Base-by-base conservation (phyloP, 1,139 yeast genomes). In the Zygotorulaspora mrakii region DNA sequence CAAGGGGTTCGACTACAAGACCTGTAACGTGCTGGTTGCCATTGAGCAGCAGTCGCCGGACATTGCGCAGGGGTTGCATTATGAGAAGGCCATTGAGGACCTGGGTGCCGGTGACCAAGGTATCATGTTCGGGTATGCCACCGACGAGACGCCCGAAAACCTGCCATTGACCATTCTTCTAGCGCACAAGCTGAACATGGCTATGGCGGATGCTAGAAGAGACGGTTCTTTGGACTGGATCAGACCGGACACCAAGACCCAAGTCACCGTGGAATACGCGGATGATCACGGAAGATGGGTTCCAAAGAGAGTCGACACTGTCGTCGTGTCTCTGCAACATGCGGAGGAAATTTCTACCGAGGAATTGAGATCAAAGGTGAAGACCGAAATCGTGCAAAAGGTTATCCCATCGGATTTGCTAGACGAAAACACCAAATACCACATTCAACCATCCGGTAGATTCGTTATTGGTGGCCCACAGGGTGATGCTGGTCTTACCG, bases 101-200 rank as follows among this genome's bases (percentile, higher is more conserved):
- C 81, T 91, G 65, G 99, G 98, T 69, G 98, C 99, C 54, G 99
- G 99, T 82, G 99, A 91, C 75, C 99, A 91, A 74, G 97, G 99
- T 81, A 91, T 91, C 68, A 91, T 91, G 99, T 91, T 91, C 67
- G 99, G 99, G 70, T 91, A 91, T 71, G 99, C 99, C 59, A 82
- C 98, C 52, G 96, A 91, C 65, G 99, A 91, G 76, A 88, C 98
- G 61, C 95, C 89, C 66, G 97, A 91, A 75, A 82, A 86, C 67
- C 76, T 91, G 63, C 99, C 99, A 59, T 80, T 91, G 72, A 94
- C 98, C 57, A 78, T 94, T 51, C 73, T 94, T 59, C 80, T 94
- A 64, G 82, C 97, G 44, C 99, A 91, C 77, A 86, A 87, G 74
- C 82, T 91, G 67, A 94, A 94, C 76, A 86, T 85, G 68, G 97